These are phyloP conservation scores for Zygosaccharomyces kombuchaensis DNA, from an alignment of 805 yeast species.

Conservation along the genomic window DNA sequence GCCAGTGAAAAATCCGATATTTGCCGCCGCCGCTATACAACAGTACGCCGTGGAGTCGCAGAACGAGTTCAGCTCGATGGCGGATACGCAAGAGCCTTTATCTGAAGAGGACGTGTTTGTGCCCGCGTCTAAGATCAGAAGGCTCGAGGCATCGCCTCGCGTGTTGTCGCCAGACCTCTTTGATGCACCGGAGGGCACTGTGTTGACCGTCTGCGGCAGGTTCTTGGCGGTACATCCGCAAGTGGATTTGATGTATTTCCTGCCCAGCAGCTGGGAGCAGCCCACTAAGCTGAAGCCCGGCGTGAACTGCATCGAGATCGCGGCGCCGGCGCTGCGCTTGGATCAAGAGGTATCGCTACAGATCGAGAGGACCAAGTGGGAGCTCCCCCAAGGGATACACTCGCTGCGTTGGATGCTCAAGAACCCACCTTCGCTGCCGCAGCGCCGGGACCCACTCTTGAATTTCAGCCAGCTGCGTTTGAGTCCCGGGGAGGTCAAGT, in stretches of 20 bases:
- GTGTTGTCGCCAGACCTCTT: background rate
- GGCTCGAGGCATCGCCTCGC: background rate
- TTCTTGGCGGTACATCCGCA: conserved; percentile 3
- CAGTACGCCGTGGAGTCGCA: conserved; percentile 7
- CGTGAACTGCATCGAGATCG: conserved; percentile 12
- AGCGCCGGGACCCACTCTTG: conserved; percentile 10
- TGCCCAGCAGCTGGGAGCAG: conserved; percentile 9
- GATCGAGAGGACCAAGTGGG: conserved; percentile 5
- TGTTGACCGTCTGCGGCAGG: background rate
- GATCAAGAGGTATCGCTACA: background rate
- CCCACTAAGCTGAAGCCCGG: conserved; percentile 1
- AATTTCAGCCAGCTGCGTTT: conserved; percentile 16
- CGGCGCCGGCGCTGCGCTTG: conserved; percentile 6
- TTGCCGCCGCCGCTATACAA: conserved; percentile 5
- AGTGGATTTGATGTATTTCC: conserved; percentile 7
- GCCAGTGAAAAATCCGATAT: conserved; percentile 17
- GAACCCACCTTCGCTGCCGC: conserved; percentile 1
- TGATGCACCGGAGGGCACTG: background rate
- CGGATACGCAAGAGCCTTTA: conserved; percentile 6
- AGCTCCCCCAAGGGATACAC: conserved; percentile 5
- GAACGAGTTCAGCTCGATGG: conserved; percentile 12
- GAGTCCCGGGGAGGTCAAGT: conserved; percentile 8
- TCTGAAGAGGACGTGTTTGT: background rate
- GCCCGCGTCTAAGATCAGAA: background rate
- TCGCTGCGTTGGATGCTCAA: conserved; percentile 9